Evolutionary conservation across 192 early-diverging fungal genomes (phyloP).

Genomic region (Gonapodya prolifera): DNA sequence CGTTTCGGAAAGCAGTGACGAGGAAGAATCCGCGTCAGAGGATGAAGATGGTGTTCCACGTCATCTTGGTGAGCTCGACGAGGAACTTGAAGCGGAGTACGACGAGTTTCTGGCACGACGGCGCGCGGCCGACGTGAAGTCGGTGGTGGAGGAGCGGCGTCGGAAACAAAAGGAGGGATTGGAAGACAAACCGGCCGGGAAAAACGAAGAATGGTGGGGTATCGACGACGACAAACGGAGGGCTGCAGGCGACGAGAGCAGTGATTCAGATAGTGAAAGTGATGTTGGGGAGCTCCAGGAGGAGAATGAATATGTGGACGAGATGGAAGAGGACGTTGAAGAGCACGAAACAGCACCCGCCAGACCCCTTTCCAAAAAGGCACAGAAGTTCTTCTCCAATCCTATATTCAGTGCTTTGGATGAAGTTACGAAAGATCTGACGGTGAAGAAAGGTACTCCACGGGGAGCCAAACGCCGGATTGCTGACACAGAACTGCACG

Average conservation of each 20-base stretch:
- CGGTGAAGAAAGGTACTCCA: conserved; percentile 8
- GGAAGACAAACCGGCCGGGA: conserved; percentile 43
- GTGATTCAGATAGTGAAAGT: conserved; percentile 25
- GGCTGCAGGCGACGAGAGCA: conserved; percentile 15
- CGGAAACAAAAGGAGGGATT: conserved; percentile 56
- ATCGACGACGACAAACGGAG: conserved; percentile 15
- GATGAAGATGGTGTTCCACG: conserved; percentile 26
- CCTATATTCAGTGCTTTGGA: conserved; percentile 55
- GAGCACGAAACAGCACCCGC: conserved; percentile 27
- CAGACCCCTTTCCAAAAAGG: conserved; percentile 55
- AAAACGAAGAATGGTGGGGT: conserved; percentile 11
- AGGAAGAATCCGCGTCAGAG: conserved; percentile 26
- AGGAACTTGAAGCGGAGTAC: conserved; percentile 59
- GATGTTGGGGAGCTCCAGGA: conserved; percentile 18
- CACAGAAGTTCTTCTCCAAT: conserved; percentile 93
- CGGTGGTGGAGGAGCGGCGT: conserved; percentile 51
- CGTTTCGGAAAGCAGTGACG: conserved; percentile 12
- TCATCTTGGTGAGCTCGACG: conserved; percentile 36
- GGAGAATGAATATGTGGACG: not conserved
- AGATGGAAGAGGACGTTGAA: conserved; percentile 37
- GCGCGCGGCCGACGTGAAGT: conserved; percentile 61
- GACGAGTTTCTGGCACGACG: conserved; percentile 58
- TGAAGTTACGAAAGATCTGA: conserved; percentile 14
- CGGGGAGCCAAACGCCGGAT: not conserved
- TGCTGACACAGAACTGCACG: conserved; percentile 16